Evolutionary conservation across 257 asterid species (phyloP).

Genomic region (Cruciata laevipes): DNA sequence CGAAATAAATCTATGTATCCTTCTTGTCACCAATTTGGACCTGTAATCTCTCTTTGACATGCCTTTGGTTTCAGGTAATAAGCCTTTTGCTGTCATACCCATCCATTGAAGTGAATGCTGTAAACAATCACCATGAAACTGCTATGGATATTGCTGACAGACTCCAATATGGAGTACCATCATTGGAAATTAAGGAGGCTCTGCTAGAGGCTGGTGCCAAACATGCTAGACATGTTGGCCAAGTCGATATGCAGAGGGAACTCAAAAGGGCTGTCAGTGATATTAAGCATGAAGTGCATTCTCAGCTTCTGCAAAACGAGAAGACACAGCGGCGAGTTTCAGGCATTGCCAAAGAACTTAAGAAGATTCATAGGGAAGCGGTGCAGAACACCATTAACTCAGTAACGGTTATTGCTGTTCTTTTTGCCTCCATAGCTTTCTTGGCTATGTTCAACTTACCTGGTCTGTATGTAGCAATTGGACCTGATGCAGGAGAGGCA

Average conservation of each 20-base stretch:
- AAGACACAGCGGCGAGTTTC: constrained; percentile 85
- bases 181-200: constrained; percentile 62
- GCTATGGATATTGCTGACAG: constrained; percentile 96
- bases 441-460: constrained; percentile 88
- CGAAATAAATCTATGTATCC: background rate
- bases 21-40: background rate
- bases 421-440: constrained; percentile 90
- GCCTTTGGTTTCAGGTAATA: constrained; percentile 54
- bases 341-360: constrained; percentile 93
- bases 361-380: constrained; percentile 87
- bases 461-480: constrained; percentile 46
- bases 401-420: constrained; percentile 84
- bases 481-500: constrained; percentile 61
- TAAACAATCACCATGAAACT: constrained; percentile 72
- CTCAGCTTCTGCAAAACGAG: constrained; percentile 86
- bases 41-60: constrained; percentile 7
- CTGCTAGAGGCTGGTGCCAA: constrained; percentile 82
- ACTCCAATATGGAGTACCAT: constrained; percentile 67
- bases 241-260: constrained; percentile 62
- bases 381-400: constrained; percentile 89
- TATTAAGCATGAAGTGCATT: constrained; percentile 87
- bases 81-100: constrained; percentile 49
- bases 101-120: constrained; percentile 59
- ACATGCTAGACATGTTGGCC: constrained; percentile 62
- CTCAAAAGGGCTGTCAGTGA: constrained; percentile 94